Evolutionary conservation across 257 asterid genomes (phyloP).

Genomic region (Salvia hispanica): DNA sequence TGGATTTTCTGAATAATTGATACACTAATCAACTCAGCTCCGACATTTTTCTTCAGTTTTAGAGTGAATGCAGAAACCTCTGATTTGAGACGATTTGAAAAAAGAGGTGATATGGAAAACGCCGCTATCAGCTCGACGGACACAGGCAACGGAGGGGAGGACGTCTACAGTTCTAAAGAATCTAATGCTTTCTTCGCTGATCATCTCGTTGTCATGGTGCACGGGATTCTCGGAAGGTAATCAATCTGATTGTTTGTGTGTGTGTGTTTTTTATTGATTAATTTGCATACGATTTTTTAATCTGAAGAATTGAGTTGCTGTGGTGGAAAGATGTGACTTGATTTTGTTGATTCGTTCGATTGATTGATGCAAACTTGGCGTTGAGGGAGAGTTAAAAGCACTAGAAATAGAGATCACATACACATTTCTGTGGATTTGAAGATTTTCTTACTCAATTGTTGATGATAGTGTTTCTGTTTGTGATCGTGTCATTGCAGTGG

Average conservation of each 20-base stretch:
- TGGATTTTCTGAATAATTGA: neutral
- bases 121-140: constrained; percentile 57
- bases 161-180: constrained; percentile 57
- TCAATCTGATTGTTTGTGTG: neutral
- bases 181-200: constrained; percentile 74
- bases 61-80: constrained; percentile 25
- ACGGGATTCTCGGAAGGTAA: constrained; percentile 98
- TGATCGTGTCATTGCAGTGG: constrained; percentile 52
- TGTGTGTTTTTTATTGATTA: neutral
- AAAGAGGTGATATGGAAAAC: constrained; percentile 42
- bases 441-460: neutral
- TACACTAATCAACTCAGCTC: neutral
- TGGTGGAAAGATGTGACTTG: constrained; percentile 4
- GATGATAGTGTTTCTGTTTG: constrained; percentile 18
- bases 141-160: constrained; percentile 68
- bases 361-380: constrained; percentile 3
- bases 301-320: constrained; percentile 14
- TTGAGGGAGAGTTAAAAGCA: neutral
- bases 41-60: neutral
- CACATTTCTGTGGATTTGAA: constrained; percentile 11
- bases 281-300: neutral
- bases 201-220: constrained; percentile 96
- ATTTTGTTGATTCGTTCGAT: neutral
- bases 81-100: neutral
- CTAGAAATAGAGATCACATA: neutral